Evolutionary conservation across 2,329 filamentous ascomycete genomes (phyloP).

Genomic region (Lachnellula cervina): DNA sequence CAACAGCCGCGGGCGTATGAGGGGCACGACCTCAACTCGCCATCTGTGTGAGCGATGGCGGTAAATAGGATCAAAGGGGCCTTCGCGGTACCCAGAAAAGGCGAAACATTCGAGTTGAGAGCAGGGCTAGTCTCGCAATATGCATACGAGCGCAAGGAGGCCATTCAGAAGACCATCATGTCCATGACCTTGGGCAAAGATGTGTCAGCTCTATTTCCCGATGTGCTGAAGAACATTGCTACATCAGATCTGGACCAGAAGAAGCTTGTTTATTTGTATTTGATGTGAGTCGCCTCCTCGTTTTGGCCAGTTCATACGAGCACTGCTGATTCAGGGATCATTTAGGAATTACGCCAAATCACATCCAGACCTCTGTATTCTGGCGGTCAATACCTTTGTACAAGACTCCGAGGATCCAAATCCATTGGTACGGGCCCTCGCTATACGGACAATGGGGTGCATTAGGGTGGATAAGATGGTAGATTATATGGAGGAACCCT

Average conservation of each 20-base stretch:
- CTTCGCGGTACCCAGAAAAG: constrained; percentile 89
- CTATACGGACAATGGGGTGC: constrained; percentile 97
- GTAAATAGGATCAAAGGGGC: constrained; percentile 94
- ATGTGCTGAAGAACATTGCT: constrained; percentile 98
- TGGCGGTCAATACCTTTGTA: constrained; percentile 98
- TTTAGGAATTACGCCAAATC: constrained; percentile 97
- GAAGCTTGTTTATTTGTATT: constrained; percentile 96
- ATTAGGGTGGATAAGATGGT: constrained; percentile 99
- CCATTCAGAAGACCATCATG: constrained; percentile 99
- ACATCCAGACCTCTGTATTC: constrained; percentile 95
- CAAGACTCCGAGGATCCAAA: constrained; percentile 99
- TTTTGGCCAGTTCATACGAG: background rate
- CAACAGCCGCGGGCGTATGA: constrained; percentile 30
- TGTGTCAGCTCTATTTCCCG: constrained; percentile 92
- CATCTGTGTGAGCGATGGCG: constrained; percentile 60
- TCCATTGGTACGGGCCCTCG: constrained; percentile 86
- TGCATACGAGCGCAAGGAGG: constrained; percentile 98
- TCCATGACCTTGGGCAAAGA: constrained; percentile 99
- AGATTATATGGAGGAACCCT: constrained; percentile 98
- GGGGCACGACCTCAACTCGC: constrained; percentile 34
- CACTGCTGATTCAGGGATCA: constrained; percentile 10
- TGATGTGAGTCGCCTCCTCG: constrained; percentile 60
- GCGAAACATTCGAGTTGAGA: constrained; percentile 95
- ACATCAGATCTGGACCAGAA: constrained; percentile 94
- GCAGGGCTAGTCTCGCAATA: constrained; percentile 96